Evolutionary conservation across 1,284 basidiomycete species (phyloP).

Genomic region (Volvariella surrecta): DNA sequence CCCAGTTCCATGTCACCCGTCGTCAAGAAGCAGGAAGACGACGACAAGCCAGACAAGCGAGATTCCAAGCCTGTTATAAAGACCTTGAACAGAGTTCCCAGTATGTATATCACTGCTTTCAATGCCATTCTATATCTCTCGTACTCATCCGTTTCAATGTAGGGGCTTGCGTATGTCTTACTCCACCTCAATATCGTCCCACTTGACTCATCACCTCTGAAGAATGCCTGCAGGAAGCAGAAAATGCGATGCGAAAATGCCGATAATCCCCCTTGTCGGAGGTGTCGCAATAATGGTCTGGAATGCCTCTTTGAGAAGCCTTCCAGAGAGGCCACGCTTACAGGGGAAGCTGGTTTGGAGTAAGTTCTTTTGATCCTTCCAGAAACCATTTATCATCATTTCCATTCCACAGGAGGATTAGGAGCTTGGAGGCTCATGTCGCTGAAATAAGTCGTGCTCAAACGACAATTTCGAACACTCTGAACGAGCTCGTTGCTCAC

Average conservation of each 20-base stretch:
- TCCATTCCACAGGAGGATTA: conserved; percentile 58
- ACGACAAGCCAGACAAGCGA: conserved; percentile 38
- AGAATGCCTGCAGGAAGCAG: conserved; percentile 82
- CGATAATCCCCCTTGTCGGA: conserved; percentile 85
- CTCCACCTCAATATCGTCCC: conserved; percentile 10
- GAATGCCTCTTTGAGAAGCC: conserved; percentile 90
- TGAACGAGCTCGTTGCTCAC: conserved; percentile 70
- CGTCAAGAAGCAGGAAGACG: conserved; percentile 37
- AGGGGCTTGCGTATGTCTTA: conserved; percentile 69
- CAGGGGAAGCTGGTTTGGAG: conserved; percentile 84
- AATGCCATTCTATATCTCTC: conserved; percentile 13
- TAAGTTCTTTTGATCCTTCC: conserved; percentile 32
- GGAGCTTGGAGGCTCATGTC: conserved; percentile 78
- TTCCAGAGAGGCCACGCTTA: conserved; percentile 71
- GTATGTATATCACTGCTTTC: conserved; percentile 40
- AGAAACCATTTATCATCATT: neutral
- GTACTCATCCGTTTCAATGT: conserved; percentile 11
- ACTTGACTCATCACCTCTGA: conserved; percentile 12
- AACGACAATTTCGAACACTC: conserved; percentile 60
- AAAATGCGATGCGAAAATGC: conserved; percentile 88
- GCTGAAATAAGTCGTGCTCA: conserved; percentile 67
- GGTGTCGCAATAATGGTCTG: conserved; percentile 77
- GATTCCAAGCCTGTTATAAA: conserved; percentile 62
- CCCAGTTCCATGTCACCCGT: conserved; percentile 18
- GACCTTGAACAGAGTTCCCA: conserved; percentile 75